Base-by-base conservation (phyloP, 345 rosid species). In the Citrus reticulata region DNA sequence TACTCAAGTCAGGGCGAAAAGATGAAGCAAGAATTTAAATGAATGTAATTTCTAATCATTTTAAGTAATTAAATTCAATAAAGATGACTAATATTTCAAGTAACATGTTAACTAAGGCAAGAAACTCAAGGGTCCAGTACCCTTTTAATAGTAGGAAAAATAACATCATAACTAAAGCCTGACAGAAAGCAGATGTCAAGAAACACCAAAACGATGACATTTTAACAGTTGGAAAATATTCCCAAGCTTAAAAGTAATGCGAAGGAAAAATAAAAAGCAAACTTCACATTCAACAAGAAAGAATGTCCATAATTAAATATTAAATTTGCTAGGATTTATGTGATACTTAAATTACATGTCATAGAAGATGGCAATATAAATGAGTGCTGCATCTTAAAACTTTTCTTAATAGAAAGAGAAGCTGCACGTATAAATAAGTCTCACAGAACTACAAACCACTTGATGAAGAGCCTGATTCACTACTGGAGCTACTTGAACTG, bases 381-480 rank as follows among this genome's bases (percentile, higher is more conserved):
- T 30, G 11, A 55, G 11, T 17, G 9, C 59, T 17, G 65, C 39
- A 42, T 62, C 34, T 27, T 5, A 62, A 2, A 74, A 32, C 13
- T 34, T 32, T 64, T n/a, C 65, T 32, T 29, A 30, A 54, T 35
- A 68, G 40, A 69, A n/a, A 51, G 5, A 22, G 42, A 34, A 69
- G 68, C 22, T 57, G 22, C 58, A 46, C 1, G 29, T 64, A 16
- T 4, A 72, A 69, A 55, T 72, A 85, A 84, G 70, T 78, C 76
- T 74, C 77, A 81, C 29, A 84, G 81, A 68, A 84, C 78, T 61
- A 87, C 95, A 40, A 86, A 93, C 97, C 97, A 83, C 87, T 89
- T 68, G 93, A 88, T 77, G 98, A 91, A 77, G 95, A 93, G 61
- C 90, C 92, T 37, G 92, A 91, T 76, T 87, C 94, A 84, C 95